phyloP scores from a whole-genome alignment of 306 rosid species.

The Vigna mungo region DNA sequence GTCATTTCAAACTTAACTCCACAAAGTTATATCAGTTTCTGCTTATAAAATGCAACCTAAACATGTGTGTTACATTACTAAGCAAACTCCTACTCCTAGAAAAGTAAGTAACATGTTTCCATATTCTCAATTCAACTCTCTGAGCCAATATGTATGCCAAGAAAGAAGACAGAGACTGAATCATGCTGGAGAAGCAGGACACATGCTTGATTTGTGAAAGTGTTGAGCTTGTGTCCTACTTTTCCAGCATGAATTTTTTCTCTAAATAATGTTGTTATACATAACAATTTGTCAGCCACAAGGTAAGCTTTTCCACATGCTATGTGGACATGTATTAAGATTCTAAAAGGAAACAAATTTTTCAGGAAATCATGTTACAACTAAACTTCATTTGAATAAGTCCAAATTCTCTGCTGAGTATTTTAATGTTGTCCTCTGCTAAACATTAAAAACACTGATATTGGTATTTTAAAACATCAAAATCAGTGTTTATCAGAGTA shows the following conservation, averaged over 20 bases:
- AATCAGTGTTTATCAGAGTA: too few species aligned
- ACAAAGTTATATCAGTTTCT: constrained; percentile 18
- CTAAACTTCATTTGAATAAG: neutral
- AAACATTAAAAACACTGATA: too few species aligned
- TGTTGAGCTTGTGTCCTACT: constrained; percentile 61
- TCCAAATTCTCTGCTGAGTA: too few species aligned
- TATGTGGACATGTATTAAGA: neutral
- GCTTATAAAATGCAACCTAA: constrained; percentile 29
- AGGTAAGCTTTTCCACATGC: constrained; percentile 39
- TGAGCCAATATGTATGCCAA: neutral
- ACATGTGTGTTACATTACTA: constrained; percentile 31
- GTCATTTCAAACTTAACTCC: constrained; percentile 13
- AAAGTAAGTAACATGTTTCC: neutral
- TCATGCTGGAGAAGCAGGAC: constrained; percentile 93
- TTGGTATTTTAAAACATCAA: too few species aligned
- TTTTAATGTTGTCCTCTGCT: too few species aligned
- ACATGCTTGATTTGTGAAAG: constrained; percentile 62
- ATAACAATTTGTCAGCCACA: neutral
- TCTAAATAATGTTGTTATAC: constrained; percentile 32
- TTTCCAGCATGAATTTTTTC: constrained; percentile 72
- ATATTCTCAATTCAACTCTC: constrained; percentile 20
- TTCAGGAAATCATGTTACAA: neutral
- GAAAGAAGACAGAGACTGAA: constrained; percentile 46
- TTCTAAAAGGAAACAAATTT: neutral
- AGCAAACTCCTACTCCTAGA: neutral